phyloP scores from a whole-genome alignment of 768 basidiomycete species.

The Tulasnella sp. region DNA sequence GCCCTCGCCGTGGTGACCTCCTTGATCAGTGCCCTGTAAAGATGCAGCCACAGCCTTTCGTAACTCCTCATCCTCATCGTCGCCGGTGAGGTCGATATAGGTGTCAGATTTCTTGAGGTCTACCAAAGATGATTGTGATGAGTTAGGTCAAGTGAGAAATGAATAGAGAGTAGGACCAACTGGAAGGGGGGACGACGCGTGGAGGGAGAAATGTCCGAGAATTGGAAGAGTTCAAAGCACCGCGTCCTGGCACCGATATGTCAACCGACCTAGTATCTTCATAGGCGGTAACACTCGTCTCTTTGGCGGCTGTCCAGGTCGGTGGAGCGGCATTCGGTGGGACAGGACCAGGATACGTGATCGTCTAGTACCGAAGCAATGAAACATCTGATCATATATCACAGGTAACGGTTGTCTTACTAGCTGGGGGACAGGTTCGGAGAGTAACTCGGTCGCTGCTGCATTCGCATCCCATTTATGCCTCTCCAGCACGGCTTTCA shows the following conservation, averaged over 20 bases:
- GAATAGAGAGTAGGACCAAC: background rate
- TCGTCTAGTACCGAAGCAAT: background rate
- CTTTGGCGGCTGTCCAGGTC: too few species aligned
- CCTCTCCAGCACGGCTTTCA: conserved; percentile 3
- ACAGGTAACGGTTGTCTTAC: background rate
- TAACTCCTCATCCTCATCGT: conserved; percentile 12
- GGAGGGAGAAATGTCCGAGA: background rate
- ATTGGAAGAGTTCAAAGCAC: background rate
- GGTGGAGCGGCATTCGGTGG: too few species aligned
- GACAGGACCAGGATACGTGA: too few species aligned
- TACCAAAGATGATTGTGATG: background rate
- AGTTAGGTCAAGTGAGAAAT: background rate
- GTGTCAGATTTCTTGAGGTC: background rate
- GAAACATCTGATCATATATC: background rate
- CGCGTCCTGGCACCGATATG: background rate
- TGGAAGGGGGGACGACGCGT: background rate
- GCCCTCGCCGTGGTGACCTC: background rate
- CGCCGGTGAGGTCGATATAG: conserved; percentile 8
- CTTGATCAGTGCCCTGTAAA: background rate
- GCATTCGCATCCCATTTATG: conserved; percentile 6
- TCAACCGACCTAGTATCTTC: too few species aligned
- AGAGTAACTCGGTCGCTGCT: conserved; percentile 1
- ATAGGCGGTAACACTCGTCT: too few species aligned
- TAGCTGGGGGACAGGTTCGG: background rate
- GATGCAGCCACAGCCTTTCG: conserved; percentile 8